Percentiles rank a stretch among this genome's conserved stretches.
Evolutionary conservation across 2,329 filamentous ascomycete genomes (phyloP).

Genomic region (Xylaria sp.): DNA sequence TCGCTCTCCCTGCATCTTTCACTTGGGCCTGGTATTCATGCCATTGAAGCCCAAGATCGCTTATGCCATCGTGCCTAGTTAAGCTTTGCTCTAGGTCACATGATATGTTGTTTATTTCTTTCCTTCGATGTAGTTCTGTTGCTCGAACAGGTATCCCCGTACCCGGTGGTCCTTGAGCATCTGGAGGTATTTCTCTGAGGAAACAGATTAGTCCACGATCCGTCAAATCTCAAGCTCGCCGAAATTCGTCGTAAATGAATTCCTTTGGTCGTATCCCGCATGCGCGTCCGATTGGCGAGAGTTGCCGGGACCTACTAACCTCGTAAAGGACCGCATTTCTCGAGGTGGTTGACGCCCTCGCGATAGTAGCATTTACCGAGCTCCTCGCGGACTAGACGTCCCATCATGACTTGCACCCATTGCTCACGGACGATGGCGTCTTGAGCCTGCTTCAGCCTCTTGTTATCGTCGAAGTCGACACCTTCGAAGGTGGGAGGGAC

Average conservation of each 20-base stretch:
- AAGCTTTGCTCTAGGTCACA: not conserved
- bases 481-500: slow-evolving; percentile 87
- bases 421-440: slow-evolving; percentile 86
- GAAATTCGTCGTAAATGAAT: not conserved
- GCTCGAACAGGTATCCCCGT: slow-evolving; percentile 81
- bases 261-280: slow-evolving; percentile 10
- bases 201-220: slow-evolving; percentile 32
- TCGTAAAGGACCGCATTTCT: slow-evolving; percentile 85
- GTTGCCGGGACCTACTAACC: slow-evolving; percentile 64
- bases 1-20: slow-evolving; percentile 18
- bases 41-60: not conserved
- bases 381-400: slow-evolving; percentile 82
- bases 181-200: slow-evolving; percentile 73
- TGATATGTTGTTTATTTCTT: slow-evolving; percentile 37
- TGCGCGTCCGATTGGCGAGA: slow-evolving; percentile 3
- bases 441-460: slow-evolving; percentile 82
- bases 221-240: not conserved
- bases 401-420: slow-evolving; percentile 93
- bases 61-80: not conserved
- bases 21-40: slow-evolving; percentile 9
- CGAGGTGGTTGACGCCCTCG: slow-evolving; percentile 87
- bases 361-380: slow-evolving; percentile 86
- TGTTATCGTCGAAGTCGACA: slow-evolving; percentile 86
- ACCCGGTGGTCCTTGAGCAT: slow-evolving; percentile 80
- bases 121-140: slow-evolving; percentile 74